Evolutionary conservation across 2,329 filamentous ascomycete species (phyloP).

Genomic region (Aspergillus sp.): DNA sequence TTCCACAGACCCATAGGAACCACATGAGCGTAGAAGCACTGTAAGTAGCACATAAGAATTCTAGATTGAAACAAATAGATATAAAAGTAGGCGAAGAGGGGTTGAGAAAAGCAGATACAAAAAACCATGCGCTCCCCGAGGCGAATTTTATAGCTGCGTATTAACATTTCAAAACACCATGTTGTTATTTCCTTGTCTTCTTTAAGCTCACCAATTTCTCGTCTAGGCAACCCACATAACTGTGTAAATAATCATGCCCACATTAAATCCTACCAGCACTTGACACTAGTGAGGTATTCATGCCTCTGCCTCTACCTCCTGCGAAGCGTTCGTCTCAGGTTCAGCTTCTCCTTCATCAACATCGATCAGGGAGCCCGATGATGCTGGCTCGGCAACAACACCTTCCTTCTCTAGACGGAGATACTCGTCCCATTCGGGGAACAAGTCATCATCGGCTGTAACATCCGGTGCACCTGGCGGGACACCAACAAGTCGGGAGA

Average conservation of each 20-base stretch:
- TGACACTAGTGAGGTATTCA: background rate
- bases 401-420: slow-evolving; percentile 76
- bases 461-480: slow-evolving; percentile 68
- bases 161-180: slow-evolving; percentile 6
- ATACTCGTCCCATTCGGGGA: slow-evolving; percentile 96
- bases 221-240: background rate
- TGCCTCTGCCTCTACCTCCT: slow-evolving; percentile 27
- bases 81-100: slow-evolving; percentile 11
- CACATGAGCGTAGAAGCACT: background rate
- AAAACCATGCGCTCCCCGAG: slow-evolving; percentile 7
- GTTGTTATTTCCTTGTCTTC: background rate
- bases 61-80: slow-evolving; percentile 7
- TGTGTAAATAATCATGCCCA: slow-evolving; percentile 3
- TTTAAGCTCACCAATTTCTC: background rate
- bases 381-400: slow-evolving; percentile 42
- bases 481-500: slow-evolving; percentile 77
- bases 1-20: background rate
- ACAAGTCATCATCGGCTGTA: slow-evolving; percentile 70
- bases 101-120: slow-evolving; percentile 2
- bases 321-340: slow-evolving; percentile 33
- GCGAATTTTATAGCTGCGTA: slow-evolving; percentile 11
- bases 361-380: slow-evolving; percentile 43
- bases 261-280: slow-evolving; percentile 4
- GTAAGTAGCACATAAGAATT: background rate
- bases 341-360: slow-evolving; percentile 31